phyloP scores from a whole-genome alignment of 805 yeast species.

The Cephaloascus fragrans region DNA sequence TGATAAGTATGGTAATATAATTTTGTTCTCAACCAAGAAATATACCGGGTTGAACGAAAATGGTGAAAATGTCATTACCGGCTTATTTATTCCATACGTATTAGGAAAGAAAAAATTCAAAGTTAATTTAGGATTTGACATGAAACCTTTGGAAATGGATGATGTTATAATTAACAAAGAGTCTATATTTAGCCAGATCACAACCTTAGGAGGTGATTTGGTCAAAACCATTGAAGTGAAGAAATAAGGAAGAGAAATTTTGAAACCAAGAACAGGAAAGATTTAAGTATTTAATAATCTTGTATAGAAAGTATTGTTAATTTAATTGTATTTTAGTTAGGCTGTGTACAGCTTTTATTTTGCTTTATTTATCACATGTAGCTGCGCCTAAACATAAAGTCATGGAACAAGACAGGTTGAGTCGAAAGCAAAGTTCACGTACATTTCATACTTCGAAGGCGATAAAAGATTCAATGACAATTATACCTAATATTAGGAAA shows the following conservation, averaged over 20 bases:
- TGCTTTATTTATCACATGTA: background rate
- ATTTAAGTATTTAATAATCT: background rate
- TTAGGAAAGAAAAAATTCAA: slow-evolving; percentile 58
- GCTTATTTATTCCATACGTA: slow-evolving; percentile 67
- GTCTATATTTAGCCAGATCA: slow-evolving; percentile 66
- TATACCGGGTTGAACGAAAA: slow-evolving; percentile 42
- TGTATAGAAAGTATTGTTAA: background rate
- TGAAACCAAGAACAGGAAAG: too few relatives aligned
- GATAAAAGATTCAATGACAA: too few relatives aligned
- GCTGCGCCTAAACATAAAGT: too few relatives aligned
- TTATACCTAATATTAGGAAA: too few relatives aligned
- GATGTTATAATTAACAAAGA: slow-evolving; percentile 58
- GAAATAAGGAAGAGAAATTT: too few relatives aligned
- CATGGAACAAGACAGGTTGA: too few relatives aligned
- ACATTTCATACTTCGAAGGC: too few relatives aligned
- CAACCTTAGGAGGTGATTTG: slow-evolving; percentile 58
- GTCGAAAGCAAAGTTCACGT: too few relatives aligned
- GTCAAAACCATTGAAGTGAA: slow-evolving; percentile 28
- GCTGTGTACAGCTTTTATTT: background rate
- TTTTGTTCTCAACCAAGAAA: slow-evolving; percentile 59
- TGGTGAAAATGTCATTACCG: slow-evolving; percentile 63
- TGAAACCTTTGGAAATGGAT: slow-evolving; percentile 46
- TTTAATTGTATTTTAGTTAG: background rate
- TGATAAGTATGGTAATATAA: slow-evolving; percentile 51
- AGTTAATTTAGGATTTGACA: slow-evolving; percentile 69